Evolutionary conservation across 805 yeast species (phyloP).

Genomic region (Candida manassasensis): DNA sequence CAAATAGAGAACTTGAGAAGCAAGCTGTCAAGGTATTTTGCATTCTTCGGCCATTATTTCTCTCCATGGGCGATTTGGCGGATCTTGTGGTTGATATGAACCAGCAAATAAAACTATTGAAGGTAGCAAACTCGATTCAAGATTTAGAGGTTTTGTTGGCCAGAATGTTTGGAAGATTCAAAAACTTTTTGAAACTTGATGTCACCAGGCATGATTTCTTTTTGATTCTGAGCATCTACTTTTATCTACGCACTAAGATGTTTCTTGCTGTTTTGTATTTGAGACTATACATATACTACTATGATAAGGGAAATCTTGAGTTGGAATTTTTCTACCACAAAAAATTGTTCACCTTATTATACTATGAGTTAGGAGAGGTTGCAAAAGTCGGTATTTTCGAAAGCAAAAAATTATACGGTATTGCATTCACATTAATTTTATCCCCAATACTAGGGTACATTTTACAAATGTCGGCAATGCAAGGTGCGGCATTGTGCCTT

Average conservation of each 20-base stretch:
- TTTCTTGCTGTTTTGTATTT: slow-evolving; percentile 4
- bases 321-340: slow-evolving; percentile 5
- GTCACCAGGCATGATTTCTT: background rate
- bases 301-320: slow-evolving; percentile 1
- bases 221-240: slow-evolving; percentile 1
- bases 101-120: slow-evolving; percentile 1
- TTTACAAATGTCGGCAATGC: slow-evolving; percentile 1
- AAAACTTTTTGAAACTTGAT: slow-evolving; percentile 1
- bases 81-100: slow-evolving; percentile 3
- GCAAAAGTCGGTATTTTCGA: background rate
- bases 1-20: slow-evolving; percentile 8
- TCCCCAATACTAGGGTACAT: background rate
- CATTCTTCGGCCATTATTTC: background rate
- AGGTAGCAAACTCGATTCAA: slow-evolving; percentile 1
- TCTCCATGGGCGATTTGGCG: slow-evolving; percentile 4
- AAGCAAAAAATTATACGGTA: background rate
- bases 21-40: slow-evolving; percentile 5
- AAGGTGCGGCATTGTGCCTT: slow-evolving; percentile 1
- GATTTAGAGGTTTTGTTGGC: slow-evolving; percentile 3
- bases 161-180: slow-evolving; percentile 1
- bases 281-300: slow-evolving; percentile 2
- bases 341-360: slow-evolving; percentile 3
- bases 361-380: slow-evolving; percentile 4
- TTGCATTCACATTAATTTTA: slow-evolving; percentile 1
- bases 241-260: slow-evolving; percentile 1